Percentiles rank a stretch among this genome's conserved stretches.
Evolutionary conservation across 441 rosid species (phyloP).

Genomic region (Jatropha multifida): DNA sequence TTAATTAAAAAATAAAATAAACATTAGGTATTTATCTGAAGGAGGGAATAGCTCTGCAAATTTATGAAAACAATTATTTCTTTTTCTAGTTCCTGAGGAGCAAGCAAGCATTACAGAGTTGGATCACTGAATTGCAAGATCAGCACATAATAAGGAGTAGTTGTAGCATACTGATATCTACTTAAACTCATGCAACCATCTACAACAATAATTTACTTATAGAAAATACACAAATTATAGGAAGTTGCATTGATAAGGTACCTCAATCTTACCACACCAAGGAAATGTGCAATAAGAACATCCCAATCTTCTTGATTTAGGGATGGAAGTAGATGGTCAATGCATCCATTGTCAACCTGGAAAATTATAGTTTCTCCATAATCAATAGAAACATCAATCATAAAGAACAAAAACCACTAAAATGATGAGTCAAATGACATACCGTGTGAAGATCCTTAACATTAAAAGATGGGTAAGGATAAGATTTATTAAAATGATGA

Average conservation of each 20-base stretch:
- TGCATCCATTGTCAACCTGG: slow-evolving; percentile 97
- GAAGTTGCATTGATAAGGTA: slow-evolving; percentile 14
- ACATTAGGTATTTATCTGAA: not conserved
- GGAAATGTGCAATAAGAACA: slow-evolving; percentile 97
- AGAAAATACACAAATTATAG: not conserved
- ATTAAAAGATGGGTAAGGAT: slow-evolving; percentile 94
- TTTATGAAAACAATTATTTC: not conserved
- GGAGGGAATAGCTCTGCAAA: not conserved
- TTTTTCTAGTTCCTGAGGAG: not conserved
- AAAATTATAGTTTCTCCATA: not conserved
- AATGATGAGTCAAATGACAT: slow-evolving; percentile 21
- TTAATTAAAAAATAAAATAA: not conserved
- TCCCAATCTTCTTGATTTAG: slow-evolving; percentile 87
- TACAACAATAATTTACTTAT: not conserved
- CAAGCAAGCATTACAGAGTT: not conserved
- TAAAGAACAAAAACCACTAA: not conserved
- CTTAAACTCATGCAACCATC: not conserved
- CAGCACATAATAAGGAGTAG: not conserved
- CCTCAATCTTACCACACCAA: slow-evolving; percentile 78
- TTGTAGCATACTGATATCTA: not conserved
- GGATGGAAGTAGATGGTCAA: slow-evolving; percentile 78
- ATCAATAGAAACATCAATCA: not conserved
- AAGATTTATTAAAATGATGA: slow-evolving; percentile 72
- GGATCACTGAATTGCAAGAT: not conserved
- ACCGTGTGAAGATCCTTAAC: slow-evolving; percentile 94